Percentiles rank a stretch among this genome's conserved stretches.
These are phyloP conservation scores for Achaetomium macrosporum DNA, from an alignment of 2,329 filamentous ascomycete genomes.

Conservation along the genomic window DNA sequence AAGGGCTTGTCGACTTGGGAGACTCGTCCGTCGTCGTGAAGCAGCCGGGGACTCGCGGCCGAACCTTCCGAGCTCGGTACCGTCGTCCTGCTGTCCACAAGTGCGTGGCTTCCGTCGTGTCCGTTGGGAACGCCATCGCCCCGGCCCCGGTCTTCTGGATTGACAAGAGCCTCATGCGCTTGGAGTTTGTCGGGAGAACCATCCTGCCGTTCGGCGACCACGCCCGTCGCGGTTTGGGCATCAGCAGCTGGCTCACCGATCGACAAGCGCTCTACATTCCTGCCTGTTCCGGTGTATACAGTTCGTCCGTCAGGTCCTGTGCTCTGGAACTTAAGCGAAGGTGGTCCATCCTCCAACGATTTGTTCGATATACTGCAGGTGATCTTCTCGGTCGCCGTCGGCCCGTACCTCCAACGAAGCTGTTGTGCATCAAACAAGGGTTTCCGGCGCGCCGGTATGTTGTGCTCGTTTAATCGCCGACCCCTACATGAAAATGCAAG, in stretches of 20 bases:
- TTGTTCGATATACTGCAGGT: background rate
- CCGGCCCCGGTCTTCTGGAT: background rate
- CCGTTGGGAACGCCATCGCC: background rate
- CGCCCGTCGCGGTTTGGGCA: no score
- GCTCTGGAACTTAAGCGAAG: background rate
- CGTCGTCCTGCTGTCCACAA: background rate
- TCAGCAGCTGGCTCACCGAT: background rate
- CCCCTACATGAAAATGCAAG: conserved; percentile 32
- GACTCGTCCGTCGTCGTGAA: conserved; percentile 5
- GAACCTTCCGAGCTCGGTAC: background rate
- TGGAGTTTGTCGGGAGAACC: background rate
- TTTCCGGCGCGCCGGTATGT: conserved; percentile 45
- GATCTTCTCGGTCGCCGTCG: background rate
- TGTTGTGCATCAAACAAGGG: conserved; percentile 40
- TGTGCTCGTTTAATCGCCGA: conserved; percentile 45
- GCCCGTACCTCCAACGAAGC: conserved; percentile 1
- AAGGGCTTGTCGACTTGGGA: background rate
- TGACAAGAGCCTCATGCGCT: background rate
- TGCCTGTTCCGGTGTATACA: no score
- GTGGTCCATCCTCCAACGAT: background rate
- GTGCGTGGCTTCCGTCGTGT: background rate
- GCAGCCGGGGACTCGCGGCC: background rate
- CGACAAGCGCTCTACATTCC: background rate
- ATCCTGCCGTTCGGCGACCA: background rate
- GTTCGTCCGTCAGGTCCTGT: no score